Conservation (phyloP, 257 asterid species). For the Solanum sitiens region DNA sequence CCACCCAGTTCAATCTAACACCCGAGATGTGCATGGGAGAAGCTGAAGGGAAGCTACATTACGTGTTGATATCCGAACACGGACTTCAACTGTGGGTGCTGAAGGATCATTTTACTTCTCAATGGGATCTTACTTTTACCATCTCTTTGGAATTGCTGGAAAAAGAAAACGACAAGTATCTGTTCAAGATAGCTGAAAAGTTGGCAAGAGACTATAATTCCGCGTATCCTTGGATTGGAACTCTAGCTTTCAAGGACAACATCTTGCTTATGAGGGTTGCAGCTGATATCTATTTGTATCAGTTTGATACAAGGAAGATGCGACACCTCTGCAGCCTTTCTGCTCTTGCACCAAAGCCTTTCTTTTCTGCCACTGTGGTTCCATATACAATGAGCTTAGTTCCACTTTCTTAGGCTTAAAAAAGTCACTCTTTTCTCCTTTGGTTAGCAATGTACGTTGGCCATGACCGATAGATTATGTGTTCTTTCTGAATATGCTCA, state of each 20-base stretch:
- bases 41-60: slow-evolving; percentile 27
- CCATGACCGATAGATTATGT: background rate
- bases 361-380: slow-evolving; percentile 36
- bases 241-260: slow-evolving; percentile 44
- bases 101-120: slow-evolving; percentile 23
- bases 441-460: background rate
- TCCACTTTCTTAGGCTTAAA: slow-evolving; percentile 22
- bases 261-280: slow-evolving; percentile 33
- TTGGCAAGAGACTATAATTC: background rate
- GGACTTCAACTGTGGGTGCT: slow-evolving; percentile 59
- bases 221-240: slow-evolving; percentile 24
- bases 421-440: background rate
- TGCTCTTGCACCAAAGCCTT: slow-evolving; percentile 29
- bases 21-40: slow-evolving; percentile 65
- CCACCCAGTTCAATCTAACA: background rate
- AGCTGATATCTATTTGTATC: slow-evolving; percentile 9
- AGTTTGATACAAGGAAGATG: slow-evolving; percentile 39
- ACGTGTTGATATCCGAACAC: slow-evolving; percentile 26
- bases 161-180: slow-evolving; percentile 10
- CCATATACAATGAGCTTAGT: slow-evolving; percentile 57
- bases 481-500: background rate
- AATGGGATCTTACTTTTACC: slow-evolving; percentile 26
- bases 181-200: slow-evolving; percentile 19
- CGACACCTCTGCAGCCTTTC: slow-evolving; percentile 22
- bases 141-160: slow-evolving; percentile 29